phyloP scores from a whole-genome alignment of 768 basidiomycete genomes.

The Boletus sp. region DNA sequence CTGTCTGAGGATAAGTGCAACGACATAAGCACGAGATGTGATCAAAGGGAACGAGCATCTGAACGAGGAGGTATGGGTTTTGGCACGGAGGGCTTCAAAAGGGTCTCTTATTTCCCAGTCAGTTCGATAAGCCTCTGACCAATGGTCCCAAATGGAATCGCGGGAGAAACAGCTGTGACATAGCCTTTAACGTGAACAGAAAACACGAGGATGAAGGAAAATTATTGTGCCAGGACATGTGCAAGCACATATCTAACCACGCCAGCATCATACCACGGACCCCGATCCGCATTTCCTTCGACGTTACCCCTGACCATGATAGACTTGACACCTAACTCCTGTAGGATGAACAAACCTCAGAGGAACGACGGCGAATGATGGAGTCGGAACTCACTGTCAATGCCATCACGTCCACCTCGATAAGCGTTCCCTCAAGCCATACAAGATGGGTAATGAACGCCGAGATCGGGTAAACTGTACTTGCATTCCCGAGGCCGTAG shows the following conservation, averaged over 20 bases:
- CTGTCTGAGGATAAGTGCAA: background rate
- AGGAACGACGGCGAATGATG: background rate
- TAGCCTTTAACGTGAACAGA: background rate
- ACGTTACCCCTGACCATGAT: conserved; percentile 41
- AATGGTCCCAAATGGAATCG: background rate
- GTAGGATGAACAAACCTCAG: conserved; percentile 5
- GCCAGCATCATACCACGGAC: conserved; percentile 42
- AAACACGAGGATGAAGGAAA: background rate
- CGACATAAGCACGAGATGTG: background rate
- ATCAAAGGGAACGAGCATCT: background rate
- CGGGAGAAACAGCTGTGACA: conserved; percentile 1
- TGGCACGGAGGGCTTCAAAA: background rate
- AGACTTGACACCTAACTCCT: conserved; percentile 62
- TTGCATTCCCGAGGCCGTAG: conserved; percentile 57
- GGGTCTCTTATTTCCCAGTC: background rate
- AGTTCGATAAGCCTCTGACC: background rate
- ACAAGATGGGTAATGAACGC: conserved; percentile 86
- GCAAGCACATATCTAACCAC: conserved; percentile 44
- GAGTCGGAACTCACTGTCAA: conserved; percentile 51
- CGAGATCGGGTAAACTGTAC: conserved; percentile 66
- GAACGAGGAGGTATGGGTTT: background rate
- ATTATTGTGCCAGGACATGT: conserved; percentile 22
- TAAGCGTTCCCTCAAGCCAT: conserved; percentile 60
- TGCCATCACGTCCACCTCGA: conserved; percentile 57
- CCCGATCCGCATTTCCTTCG: conserved; percentile 21